A percentile compares a stretch with the other conserved stretches of the same genome.
Conservation (phyloP, 2,329 filamentous ascomycete species). For the Diaporthe sp. region DNA sequence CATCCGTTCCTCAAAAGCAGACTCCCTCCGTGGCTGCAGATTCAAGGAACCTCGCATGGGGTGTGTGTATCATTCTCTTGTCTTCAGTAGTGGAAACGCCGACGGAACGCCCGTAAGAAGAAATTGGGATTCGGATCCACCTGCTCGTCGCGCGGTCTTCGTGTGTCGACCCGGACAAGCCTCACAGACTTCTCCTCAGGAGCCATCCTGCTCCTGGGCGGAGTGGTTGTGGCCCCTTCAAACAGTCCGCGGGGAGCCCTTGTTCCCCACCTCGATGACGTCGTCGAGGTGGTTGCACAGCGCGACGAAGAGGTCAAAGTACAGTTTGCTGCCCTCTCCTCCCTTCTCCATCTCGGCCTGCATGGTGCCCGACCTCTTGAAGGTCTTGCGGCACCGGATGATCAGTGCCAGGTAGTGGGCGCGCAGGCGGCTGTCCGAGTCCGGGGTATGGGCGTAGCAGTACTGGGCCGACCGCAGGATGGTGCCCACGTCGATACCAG, state of each 20-base stretch:
- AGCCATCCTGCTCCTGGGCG: not conserved
- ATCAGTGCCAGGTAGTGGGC: slow-evolving; percentile 98
- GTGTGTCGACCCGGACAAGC: slow-evolving; percentile 32
- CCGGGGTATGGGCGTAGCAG: slow-evolving; percentile 94
- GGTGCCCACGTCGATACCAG: slow-evolving; percentile 90
- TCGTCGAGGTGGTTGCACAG: slow-evolving; percentile 99
- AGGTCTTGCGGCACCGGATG: slow-evolving; percentile 96
- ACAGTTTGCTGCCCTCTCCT: slow-evolving; percentile 81
- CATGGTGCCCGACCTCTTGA: slow-evolving; percentile 98
- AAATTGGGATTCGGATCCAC: slow-evolving; percentile 37
- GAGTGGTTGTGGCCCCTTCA: slow-evolving; percentile 52
- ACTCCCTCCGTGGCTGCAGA: slow-evolving; percentile 35
- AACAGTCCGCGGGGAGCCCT: slow-evolving; percentile 70
- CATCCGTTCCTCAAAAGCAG: slow-evolving; percentile 36
- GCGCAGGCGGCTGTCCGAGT: slow-evolving; percentile 91
- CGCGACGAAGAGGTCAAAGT: slow-evolving; percentile 98
- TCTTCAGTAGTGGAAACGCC: slow-evolving; percentile 37
- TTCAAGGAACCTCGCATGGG: slow-evolving; percentile 36
- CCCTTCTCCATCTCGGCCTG: slow-evolving; percentile 98
- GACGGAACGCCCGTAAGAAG: slow-evolving; percentile 39
- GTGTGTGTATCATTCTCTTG: slow-evolving; percentile 36
- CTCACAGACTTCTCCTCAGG: slow-evolving; percentile 23
- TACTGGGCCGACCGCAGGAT: slow-evolving; percentile 95
- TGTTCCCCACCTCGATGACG: slow-evolving; percentile 87
- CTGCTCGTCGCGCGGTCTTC: slow-evolving; percentile 31